Conservation (phyloP, 108 stramenopile species). For the Nitzschia sp. region DNA sequence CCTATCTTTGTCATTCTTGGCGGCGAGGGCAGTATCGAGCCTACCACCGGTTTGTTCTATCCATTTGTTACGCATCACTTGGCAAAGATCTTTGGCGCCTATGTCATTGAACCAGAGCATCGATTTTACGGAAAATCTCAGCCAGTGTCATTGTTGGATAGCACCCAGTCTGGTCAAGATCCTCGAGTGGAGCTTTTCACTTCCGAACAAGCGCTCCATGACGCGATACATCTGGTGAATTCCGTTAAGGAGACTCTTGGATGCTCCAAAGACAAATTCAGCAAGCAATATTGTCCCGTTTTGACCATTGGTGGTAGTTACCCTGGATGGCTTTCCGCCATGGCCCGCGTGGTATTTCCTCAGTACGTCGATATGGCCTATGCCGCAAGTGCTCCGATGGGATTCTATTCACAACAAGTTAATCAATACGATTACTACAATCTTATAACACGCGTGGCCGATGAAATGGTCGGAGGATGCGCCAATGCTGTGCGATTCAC, state of each 20-base stretch:
- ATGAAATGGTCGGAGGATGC: constrained; percentile 59
- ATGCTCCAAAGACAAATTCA: constrained; percentile 32
- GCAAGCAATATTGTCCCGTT: constrained; percentile 71
- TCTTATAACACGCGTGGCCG: constrained; percentile 65
- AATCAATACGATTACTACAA: constrained; percentile 70
- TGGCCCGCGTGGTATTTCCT: constrained; percentile 65
- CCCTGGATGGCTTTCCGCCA: constrained; percentile 78
- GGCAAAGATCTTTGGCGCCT: constrained; percentile 69
- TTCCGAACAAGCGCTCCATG: constrained; percentile 71
- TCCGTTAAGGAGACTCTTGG: constrained; percentile 28
- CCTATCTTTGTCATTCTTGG: constrained; percentile 83
- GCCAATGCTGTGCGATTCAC: constrained; percentile 26
- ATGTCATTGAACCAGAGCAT: constrained; percentile 82
- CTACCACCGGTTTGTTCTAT: constrained; percentile 63
- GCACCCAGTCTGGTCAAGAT: constrained; percentile 17
- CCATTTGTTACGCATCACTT: constrained; percentile 74
- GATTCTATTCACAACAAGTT: constrained; percentile 75
- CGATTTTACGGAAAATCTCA: constrained; percentile 82
- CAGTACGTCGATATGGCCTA: constrained; percentile 77
- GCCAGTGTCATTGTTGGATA: constrained; percentile 32
- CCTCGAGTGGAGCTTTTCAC: constrained; percentile 55
- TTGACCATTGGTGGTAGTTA: constrained; percentile 82
- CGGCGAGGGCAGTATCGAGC: constrained; percentile 72
- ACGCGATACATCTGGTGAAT: constrained; percentile 52
- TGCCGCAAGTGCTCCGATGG: constrained; percentile 73